These are phyloP conservation scores for Guyanaporus albipodus DNA, from an alignment of 768 basidiomycete genomes.

Conservation along the genomic window DNA sequence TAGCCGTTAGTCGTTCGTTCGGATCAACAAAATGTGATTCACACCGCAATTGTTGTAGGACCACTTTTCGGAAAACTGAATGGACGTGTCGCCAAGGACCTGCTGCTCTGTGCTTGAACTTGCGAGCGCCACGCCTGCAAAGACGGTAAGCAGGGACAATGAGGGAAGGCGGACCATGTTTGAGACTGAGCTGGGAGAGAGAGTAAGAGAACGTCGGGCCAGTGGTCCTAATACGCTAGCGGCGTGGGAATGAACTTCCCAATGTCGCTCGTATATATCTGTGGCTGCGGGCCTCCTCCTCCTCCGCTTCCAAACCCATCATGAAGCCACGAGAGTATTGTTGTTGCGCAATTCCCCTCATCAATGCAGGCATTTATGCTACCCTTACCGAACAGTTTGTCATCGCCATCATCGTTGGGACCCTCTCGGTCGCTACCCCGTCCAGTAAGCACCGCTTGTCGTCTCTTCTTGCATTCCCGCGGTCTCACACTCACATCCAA, in stretches of 20 bases:
- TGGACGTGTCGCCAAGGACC: conserved; percentile 26
- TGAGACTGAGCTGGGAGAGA: conserved; percentile 7
- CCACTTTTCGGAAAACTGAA: conserved; percentile 51
- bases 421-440: conserved; percentile 73
- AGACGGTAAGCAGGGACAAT: conserved; percentile 27
- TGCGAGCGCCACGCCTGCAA: conserved; percentile 26
- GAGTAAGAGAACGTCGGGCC: conserved; percentile 20
- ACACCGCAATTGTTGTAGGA: conserved; percentile 70
- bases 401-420: conserved; percentile 61
- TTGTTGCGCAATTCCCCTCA: conserved; percentile 87
- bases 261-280: background rate
- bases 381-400: conserved; percentile 75
- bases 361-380: conserved; percentile 87
- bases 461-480: background rate
- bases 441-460: conserved; percentile 51
- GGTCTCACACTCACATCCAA: conserved; percentile 28
- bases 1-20: conserved; percentile 1
- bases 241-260: conserved; percentile 22
- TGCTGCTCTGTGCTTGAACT: conserved; percentile 28
- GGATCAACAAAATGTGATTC: conserved; percentile 25
- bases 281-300: conserved; percentile 1
- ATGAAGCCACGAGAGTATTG: conserved; percentile 87
- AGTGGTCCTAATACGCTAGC: conserved; percentile 12
- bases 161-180: conserved; percentile 29
- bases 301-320: conserved; percentile 1